Percentiles rank a stretch among this genome's conserved stretches.
phyloP scores from a whole-genome alignment of 371 early-diverging fungal genomes.

The Syncephalastrum contaminatum region DNA sequence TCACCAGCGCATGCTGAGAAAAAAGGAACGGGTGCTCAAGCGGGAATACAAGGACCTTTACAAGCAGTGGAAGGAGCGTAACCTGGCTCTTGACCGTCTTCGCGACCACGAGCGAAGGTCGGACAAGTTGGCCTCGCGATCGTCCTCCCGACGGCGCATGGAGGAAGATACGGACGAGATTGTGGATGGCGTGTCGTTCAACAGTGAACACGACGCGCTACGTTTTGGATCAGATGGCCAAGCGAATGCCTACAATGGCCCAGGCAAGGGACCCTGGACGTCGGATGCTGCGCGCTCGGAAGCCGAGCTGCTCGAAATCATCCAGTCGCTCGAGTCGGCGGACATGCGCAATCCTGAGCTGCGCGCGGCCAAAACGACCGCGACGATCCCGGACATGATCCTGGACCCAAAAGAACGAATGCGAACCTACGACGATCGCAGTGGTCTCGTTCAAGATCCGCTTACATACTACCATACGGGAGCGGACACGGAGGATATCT shows the following conservation, averaged over 20 bases:
- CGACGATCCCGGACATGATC: constrained; percentile 77
- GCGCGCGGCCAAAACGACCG: constrained; percentile 75
- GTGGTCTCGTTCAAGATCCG: constrained; percentile 64
- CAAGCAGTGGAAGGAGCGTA: constrained; percentile 41
- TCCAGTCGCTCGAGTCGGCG: constrained; percentile 72
- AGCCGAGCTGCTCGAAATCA: constrained; percentile 77
- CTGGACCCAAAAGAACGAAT: constrained; percentile 62
- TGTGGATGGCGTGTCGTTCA: constrained; percentile 42
- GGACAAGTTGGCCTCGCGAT: constrained; percentile 31
- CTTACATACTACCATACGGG: constrained; percentile 60
- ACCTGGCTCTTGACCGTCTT: constrained; percentile 37
- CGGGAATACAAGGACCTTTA: constrained; percentile 37
- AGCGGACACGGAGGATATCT: constrained; percentile 58
- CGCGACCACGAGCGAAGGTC: constrained; percentile 40
- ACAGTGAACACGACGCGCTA: constrained; percentile 42
- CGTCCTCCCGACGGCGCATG: constrained; percentile 27
- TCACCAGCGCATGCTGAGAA: constrained; percentile 17
- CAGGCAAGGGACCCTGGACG: constrained; percentile 48
- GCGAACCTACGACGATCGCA: constrained; percentile 61
- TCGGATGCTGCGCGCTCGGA: constrained; percentile 85
- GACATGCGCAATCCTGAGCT: constrained; percentile 79
- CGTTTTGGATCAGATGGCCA: constrained; percentile 39
- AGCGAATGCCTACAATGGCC: constrained; percentile 28
- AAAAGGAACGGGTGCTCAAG: constrained; percentile 37
- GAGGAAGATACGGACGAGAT: constrained; percentile 53